Conservation (phyloP, 2,329 filamentous ascomycete genomes). For the Exophiala alcalophila region DNA sequence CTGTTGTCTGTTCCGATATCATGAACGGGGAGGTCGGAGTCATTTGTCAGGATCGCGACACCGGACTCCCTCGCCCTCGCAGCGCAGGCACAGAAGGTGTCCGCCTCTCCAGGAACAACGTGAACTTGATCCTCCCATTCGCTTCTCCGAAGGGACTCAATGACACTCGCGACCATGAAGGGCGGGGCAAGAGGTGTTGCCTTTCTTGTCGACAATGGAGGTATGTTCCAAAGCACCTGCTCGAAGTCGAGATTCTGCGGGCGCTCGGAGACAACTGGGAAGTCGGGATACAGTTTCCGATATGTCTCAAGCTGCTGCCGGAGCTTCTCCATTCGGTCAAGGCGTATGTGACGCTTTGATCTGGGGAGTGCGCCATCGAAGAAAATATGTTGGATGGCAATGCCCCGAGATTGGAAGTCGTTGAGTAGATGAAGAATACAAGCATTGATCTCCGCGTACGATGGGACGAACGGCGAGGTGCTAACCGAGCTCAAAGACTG, state of each 20-base stretch:
- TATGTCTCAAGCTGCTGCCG: constrained; percentile 55
- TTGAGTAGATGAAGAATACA: constrained; percentile 63
- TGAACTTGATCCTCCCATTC: constrained; percentile 43
- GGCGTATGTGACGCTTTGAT: constrained; percentile 61
- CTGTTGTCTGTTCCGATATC: constrained; percentile 61
- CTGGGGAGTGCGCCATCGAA: constrained; percentile 81
- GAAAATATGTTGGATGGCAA: constrained; percentile 60
- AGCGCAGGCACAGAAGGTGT: constrained; percentile 70
- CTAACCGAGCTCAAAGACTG: constrained; percentile 25
- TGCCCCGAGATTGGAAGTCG: constrained; percentile 52
- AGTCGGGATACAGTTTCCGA: constrained; percentile 12
- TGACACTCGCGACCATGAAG: constrained; percentile 74
- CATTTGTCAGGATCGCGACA: constrained; percentile 69
- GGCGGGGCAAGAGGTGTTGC: constrained; percentile 52
- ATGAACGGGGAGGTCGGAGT: constrained; percentile 80
- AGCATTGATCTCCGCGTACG: constrained; percentile 62
- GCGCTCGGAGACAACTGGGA: background rate
- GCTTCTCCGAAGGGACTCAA: constrained; percentile 51
- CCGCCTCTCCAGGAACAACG: constrained; percentile 80
- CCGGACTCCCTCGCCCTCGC: constrained; percentile 50
- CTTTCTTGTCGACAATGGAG: constrained; percentile 19
- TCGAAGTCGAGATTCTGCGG: constrained; percentile 7
- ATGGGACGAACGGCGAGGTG: constrained; percentile 51
- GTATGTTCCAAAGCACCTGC: constrained; percentile 23
- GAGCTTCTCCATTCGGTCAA: constrained; percentile 58